Base-by-base conservation (phyloP, 768 basidiomycete species). In the Boletus bicolor region DNA sequence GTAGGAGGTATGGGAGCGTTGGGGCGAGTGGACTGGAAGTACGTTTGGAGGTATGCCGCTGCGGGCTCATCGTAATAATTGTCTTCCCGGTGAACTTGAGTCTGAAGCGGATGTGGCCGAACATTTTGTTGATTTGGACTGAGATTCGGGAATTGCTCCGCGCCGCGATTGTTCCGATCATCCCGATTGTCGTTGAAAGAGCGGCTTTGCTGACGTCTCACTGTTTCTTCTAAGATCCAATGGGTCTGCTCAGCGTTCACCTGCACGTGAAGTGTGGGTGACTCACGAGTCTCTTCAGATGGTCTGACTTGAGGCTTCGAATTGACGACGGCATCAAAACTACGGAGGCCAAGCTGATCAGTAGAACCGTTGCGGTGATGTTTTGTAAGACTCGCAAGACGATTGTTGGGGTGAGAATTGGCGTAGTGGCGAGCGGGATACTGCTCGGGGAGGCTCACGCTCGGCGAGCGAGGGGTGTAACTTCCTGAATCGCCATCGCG, bases 1-100 rank as follows among this genome's bases (percentile, higher is more conserved):
- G 90, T 91, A 0, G 90, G 89, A 0, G 90, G 89, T 39, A 91
- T 79, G 17, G 90, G 90, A 0, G 87, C 89, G 55, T 84, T 82
- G 0, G 87, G 89, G 0, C 89, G 83, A 4, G 80, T 75, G 1
- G 83, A 79, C 28, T 77, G 79, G 21, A 83, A 73, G 63, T 85
- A 87, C 0, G 79, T 67, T 53, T 83, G 82, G 38, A 87, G 74
- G 67, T 85, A 87, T 14, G 81, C 74, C 0, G 79, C 79, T 0
- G 81, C 76, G 0, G 84, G 74, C 61, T 87, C 84, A 43, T 87
- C 84, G 44, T 86, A 80, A 58, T 77, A 77, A 12, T 83, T 81
- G 37, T 88, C 87, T 43, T 87, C 85, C 0, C 76, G 76, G 50
- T 79, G 76, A 5, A 78, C 63, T 36, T 78, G 76, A 3, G 75